phyloP scores from a whole-genome alignment of 2,329 filamentous ascomycete genomes.

The Byssochlamys sp. region DNA sequence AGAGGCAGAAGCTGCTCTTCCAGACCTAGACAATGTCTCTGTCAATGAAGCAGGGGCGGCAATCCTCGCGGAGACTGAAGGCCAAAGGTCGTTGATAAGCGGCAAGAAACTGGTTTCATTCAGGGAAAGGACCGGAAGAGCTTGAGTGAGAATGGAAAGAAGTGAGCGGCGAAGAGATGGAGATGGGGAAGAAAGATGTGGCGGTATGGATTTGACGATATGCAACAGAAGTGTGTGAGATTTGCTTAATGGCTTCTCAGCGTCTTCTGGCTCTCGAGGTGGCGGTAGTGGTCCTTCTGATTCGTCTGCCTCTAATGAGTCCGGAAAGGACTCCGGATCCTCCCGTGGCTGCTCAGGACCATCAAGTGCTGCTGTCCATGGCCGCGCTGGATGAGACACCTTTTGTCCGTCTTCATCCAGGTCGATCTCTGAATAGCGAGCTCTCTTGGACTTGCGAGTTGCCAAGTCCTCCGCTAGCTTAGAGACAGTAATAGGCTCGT shows the following conservation, averaged over 20 bases:
- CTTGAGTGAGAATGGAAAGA: constrained; percentile 64
- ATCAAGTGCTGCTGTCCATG: constrained; percentile 20
- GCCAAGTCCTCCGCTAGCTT: constrained; percentile 26
- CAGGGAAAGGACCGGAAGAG: constrained; percentile 59
- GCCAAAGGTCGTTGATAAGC: constrained; percentile 83
- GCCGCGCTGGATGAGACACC: constrained; percentile 21
- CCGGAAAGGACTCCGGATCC: constrained; percentile 21
- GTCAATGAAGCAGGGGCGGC: background rate
- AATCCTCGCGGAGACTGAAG: constrained; percentile 49
- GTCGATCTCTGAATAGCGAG: constrained; percentile 13
- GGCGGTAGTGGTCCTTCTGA: constrained; percentile 25
- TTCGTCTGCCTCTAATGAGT: constrained; percentile 27
- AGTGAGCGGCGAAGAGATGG: constrained; percentile 68
- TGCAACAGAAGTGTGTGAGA: constrained; percentile 72
- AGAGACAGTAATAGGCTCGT: constrained; percentile 21
- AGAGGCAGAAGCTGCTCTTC: constrained; percentile 46
- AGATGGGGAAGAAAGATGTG: constrained; percentile 80
- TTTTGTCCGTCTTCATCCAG: constrained; percentile 14
- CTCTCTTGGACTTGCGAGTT: constrained; percentile 23
- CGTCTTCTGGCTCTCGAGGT: constrained; percentile 42
- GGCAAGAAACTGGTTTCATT: constrained; percentile 81
- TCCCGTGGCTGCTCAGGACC: constrained; percentile 15
- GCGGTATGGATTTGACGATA: constrained; percentile 74
- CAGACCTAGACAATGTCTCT: constrained; percentile 31
- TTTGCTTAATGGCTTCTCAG: constrained; percentile 56